Conservation (phyloP, 768 basidiomycete genomes). For the Mycena latifolia region DNA sequence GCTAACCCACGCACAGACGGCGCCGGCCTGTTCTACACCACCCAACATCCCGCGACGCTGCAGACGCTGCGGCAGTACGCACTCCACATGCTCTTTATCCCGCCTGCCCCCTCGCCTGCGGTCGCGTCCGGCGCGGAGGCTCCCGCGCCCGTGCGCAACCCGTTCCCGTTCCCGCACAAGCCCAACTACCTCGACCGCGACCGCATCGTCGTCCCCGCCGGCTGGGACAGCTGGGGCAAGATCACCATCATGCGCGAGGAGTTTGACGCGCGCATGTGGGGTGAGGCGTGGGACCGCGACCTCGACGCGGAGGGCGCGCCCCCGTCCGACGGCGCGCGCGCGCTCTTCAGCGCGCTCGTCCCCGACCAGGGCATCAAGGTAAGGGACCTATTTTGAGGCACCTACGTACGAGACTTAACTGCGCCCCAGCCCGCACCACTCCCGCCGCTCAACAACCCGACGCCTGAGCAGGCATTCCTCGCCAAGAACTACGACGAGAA, state of each 20-base stretch:
- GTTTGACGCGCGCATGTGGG: slow-evolving; percentile 87
- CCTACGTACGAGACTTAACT: too few relatives aligned
- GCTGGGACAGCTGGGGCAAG: slow-evolving; percentile 99
- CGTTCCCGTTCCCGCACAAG: slow-evolving; percentile 88
- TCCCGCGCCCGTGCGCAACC: slow-evolving; percentile 76
- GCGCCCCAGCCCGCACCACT: slow-evolving; percentile 67
- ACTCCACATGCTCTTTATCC: slow-evolving; percentile 83
- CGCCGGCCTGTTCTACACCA: slow-evolving; percentile 92
- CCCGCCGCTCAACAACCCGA: slow-evolving; percentile 84
- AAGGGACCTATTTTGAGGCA: slow-evolving; percentile 37
- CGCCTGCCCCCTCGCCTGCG: slow-evolving; percentile 80
- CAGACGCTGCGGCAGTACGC: slow-evolving; percentile 85
- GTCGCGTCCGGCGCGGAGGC: slow-evolving; percentile 72
- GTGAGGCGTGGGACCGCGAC: slow-evolving; percentile 84
- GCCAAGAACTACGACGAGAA: slow-evolving; percentile 93
- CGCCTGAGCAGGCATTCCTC: slow-evolving; percentile 92
- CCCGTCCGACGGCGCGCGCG: slow-evolving; percentile 69
- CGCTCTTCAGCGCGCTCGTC: slow-evolving; percentile 77
- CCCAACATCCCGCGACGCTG: slow-evolving; percentile 81
- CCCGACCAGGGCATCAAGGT: slow-evolving; percentile 84
- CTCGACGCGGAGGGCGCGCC: slow-evolving; percentile 59
- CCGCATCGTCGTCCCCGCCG: slow-evolving; percentile 90
- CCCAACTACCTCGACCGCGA: slow-evolving; percentile 96
- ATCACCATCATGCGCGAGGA: slow-evolving; percentile 91
- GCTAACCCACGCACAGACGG: slow-evolving; percentile 74